Base-by-base conservation (phyloP, 1,284 basidiomycete genomes). In the Ustilago lituana region DNA sequence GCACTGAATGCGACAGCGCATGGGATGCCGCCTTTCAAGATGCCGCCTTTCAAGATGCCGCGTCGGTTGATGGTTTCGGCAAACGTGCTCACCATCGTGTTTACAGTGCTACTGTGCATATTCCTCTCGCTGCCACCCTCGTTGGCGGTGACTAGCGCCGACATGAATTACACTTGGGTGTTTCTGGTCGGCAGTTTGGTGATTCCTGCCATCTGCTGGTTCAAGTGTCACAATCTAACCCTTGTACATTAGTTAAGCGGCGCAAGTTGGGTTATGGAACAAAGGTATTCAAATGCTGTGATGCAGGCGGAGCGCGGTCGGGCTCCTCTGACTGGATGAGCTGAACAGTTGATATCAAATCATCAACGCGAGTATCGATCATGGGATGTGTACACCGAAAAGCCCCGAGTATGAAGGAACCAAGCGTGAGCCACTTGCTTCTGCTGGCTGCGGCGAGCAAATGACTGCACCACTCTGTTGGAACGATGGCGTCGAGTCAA, bases 131-230 rank as follows among this genome's bases (percentile, higher is more conserved):
- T 72, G 26, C 58, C 69, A 4, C 45, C 63, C 10, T 36, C 48
- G 26, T 58, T 41, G 24, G 64, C 64, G 14, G 69, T 64, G 41
- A 58, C 53, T 11, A 47, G 51, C 27, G 50, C 46, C 32, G 59
- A 59, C 51, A 65, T 55, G 62, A 59, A 59, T 43, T 65, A 65
- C 24, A 55, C 56, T 1, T 59, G 41, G 14, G 62, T 53, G 7
- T 53, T 59, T n/a, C 15, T 59, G 20, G 44, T 56, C 11, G 38
- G 26, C 20, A 47, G 43, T 38, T 56, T 63, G 19, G 23, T 55
- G 8, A 17, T 63, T 12, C 48, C 60, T 14, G 32, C 24, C 12
- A 35, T 55, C 2, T 46, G 47, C 32, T 62, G 53, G 52, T 11
- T 35, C 5, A n/a, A 20, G 27, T 55, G 55, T 36, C 20, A 33